Evolutionary conservation across 768 basidiomycete genomes (phyloP).

Genomic region (Megacollybia marginata): DNA sequence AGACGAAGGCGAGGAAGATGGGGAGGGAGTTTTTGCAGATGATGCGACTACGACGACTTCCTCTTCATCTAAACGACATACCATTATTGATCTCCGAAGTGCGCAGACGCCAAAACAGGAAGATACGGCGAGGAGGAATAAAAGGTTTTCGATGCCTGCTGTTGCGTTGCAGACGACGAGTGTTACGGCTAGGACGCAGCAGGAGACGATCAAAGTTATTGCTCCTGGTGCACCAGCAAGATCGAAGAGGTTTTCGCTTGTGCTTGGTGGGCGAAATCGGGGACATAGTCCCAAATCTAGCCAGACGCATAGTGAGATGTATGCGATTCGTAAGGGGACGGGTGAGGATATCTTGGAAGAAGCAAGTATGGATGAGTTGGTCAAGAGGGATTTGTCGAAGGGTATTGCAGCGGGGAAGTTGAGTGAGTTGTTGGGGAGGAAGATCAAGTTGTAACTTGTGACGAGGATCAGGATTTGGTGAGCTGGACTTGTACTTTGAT

Average conservation of each 20-base stretch:
- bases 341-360: neutral
- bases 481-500: neutral
- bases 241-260: constrained; percentile 51
- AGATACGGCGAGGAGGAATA: constrained; percentile 53
- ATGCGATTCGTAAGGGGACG: neutral
- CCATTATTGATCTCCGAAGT: neutral
- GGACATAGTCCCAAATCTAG: constrained; percentile 7
- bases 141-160: constrained; percentile 74
- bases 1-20: constrained; percentile 2
- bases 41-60: constrained; percentile 1
- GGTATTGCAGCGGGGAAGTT: constrained; percentile 49
- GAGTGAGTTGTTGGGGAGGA: constrained; percentile 41
- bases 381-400: constrained; percentile 19
- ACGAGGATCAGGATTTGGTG: neutral
- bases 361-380: too few species aligned
- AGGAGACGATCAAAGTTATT: neutral
- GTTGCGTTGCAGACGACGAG: constrained; percentile 67
- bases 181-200: constrained; percentile 51
- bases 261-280: constrained; percentile 32
- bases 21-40: neutral
- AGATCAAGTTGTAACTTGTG: neutral
- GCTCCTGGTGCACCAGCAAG: constrained; percentile 3
- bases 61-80: constrained; percentile 3
- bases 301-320: neutral
- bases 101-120: constrained; percentile 29